Evolutionary conservation across 2,329 filamentous ascomycete genomes (phyloP).

Genomic region (Myriosclerotinia curreyana): DNA sequence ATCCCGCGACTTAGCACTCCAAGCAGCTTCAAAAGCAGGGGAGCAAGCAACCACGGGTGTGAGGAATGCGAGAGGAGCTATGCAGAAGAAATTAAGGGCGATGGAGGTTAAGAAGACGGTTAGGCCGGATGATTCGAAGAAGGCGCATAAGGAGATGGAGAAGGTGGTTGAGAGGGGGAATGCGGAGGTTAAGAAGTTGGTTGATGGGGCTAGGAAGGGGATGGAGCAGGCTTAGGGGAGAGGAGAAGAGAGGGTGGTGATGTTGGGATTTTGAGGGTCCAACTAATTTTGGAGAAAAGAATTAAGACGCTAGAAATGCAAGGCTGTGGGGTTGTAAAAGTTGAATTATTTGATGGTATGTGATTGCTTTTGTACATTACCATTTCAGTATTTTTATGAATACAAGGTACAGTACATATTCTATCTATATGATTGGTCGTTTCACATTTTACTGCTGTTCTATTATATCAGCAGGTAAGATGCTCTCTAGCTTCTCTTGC

Average conservation of each 20-base stretch:
- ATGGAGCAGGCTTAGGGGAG: conserved; percentile 36
- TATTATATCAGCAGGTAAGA: conserved; percentile 29
- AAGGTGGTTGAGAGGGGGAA: conserved; percentile 40
- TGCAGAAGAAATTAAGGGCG: conserved; percentile 40
- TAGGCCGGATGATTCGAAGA: conserved; percentile 42
- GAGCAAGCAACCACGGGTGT: conserved; percentile 37
- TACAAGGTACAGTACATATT: conserved; percentile 22
- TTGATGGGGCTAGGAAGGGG: conserved; percentile 40
- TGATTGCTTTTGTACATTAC: conserved; percentile 28
- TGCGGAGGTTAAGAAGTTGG: conserved; percentile 40
- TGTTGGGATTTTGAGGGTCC: background rate
- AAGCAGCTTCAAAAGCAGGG: conserved; percentile 37
- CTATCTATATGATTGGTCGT: conserved; percentile 9
- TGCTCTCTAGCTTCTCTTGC: conserved; percentile 33
- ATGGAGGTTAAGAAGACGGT: conserved; percentile 39
- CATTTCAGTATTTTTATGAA: conserved; percentile 16
- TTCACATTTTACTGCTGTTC: conserved; percentile 9
- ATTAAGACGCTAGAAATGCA: background rate
- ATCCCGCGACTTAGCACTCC: conserved; percentile 43
- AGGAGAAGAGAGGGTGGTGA: background rate
- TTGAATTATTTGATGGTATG: conserved; percentile 11
- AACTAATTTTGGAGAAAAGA: background rate
- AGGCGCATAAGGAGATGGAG: conserved; percentile 42
- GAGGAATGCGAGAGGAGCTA: conserved; percentile 38
- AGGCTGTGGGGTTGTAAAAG: background rate